Percentiles rank a stretch among this genome's conserved stretches.
Conservation (phyloP, 257 asterid genomes). For the Primulina huaijiensis region DNA sequence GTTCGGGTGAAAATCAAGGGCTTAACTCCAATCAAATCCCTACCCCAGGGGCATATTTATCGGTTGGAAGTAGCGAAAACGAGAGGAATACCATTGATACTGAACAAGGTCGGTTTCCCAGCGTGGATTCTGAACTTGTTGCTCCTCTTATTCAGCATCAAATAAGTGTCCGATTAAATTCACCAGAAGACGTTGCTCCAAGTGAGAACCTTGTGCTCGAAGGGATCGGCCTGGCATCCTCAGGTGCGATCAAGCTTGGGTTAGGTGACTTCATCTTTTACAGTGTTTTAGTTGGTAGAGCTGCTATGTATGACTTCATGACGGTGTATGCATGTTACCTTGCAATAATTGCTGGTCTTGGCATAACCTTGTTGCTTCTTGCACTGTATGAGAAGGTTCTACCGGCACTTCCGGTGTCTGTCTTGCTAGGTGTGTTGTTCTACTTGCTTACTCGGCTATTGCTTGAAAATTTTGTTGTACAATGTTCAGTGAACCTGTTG, state of each 20-base stretch:
- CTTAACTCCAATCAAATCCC: constrained; percentile 17
- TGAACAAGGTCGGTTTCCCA: constrained; percentile 43
- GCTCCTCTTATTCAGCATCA: constrained; percentile 71
- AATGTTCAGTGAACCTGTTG: constrained; percentile 74
- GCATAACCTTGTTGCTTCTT: constrained; percentile 76
- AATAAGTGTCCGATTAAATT: constrained; percentile 46
- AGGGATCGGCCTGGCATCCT: constrained; percentile 86
- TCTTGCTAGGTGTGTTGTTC: constrained; percentile 79
- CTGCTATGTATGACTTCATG: constrained; percentile 96
- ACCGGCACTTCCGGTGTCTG: constrained; percentile 93
- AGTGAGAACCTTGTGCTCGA: constrained; percentile 58
- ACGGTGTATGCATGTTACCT: constrained; percentile 96
- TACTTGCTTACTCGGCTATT: constrained; percentile 77
- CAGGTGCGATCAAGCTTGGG: constrained; percentile 96
- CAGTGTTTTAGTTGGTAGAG: constrained; percentile 92
- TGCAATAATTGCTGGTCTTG: constrained; percentile 92
- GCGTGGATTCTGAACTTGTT: constrained; percentile 54
- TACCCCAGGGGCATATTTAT: neutral
- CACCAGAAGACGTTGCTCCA: constrained; percentile 32
- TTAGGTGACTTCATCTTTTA: constrained; percentile 92
- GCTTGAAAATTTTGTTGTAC: constrained; percentile 80
- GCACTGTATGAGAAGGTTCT: constrained; percentile 88
- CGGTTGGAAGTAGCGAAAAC: constrained; percentile 22
- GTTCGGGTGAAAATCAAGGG: constrained; percentile 26
- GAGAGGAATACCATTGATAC: constrained; percentile 40